phyloP scores from a whole-genome alignment of 352 stramenopile genomes.

The Globisporangium acanthophoron region DNA sequence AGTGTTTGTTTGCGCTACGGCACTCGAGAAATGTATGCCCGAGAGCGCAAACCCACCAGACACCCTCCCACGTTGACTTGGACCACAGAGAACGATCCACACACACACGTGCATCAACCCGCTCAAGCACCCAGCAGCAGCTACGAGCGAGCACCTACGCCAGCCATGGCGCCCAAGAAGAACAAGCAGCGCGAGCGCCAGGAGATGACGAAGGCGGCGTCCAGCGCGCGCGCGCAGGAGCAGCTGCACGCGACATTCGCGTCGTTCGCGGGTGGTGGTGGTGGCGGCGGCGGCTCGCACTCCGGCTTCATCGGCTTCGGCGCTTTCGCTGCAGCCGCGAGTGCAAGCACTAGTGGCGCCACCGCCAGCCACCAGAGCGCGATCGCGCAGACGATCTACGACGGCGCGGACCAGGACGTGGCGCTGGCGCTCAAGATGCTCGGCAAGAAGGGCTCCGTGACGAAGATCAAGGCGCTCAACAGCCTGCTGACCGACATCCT shows the following conservation, averaged over 20 bases:
- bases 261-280: conserved; percentile 12
- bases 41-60: too few species aligned
- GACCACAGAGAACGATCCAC: neutral
- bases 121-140: neutral
- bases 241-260: conserved; percentile 27
- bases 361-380: conserved; percentile 3
- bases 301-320: conserved; percentile 70
- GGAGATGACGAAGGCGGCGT: conserved; percentile 77
- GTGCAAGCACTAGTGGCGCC: conserved; percentile 11
- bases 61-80: neutral
- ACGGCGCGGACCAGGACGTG: conserved; percentile 74
- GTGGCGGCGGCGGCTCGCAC: conserved; percentile 10
- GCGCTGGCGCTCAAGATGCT: conserved; percentile 80
- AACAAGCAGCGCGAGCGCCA: conserved; percentile 88
- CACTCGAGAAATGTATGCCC: neutral
- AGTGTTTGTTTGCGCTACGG: too few species aligned
- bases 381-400: conserved; percentile 56
- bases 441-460: conserved; percentile 75
- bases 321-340: conserved; percentile 39
- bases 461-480: conserved; percentile 79
- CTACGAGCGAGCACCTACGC: neutral
- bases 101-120: neutral
- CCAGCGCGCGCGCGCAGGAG: conserved; percentile 68
- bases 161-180: conserved; percentile 51
- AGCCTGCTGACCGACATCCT: conserved; percentile 54